These are phyloP conservation scores for Diplodia intermedia DNA, from an alignment of 2,329 filamentous ascomycete genomes.

Conservation along the genomic window DNA sequence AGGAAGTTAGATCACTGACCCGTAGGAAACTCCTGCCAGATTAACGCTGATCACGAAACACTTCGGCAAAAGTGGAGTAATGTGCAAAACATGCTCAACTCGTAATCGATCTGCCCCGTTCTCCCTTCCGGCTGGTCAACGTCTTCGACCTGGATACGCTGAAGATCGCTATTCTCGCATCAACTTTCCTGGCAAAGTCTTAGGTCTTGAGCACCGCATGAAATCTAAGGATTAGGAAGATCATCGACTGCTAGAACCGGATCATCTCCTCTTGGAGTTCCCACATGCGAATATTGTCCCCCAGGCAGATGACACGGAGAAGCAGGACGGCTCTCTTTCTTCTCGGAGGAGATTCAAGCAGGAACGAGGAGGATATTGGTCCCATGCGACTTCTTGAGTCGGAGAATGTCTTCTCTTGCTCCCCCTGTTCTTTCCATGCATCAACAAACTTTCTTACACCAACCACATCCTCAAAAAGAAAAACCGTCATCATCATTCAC, in stretches of 20 bases:
- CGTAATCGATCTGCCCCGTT: slow-evolving; percentile 9
- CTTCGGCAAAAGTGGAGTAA: slow-evolving; percentile 58
- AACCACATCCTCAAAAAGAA: background rate
- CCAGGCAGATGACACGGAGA: background rate
- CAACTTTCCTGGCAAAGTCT: background rate
- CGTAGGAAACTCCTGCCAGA: slow-evolving; percentile 38
- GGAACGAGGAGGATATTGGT: slow-evolving; percentile 8
- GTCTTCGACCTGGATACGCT: background rate
- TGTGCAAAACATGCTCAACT: slow-evolving; percentile 54
- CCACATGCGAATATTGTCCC: background rate
- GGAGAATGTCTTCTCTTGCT: background rate
- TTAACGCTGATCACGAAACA: slow-evolving; percentile 56
- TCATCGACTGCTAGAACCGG: background rate
- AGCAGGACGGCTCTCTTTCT: background rate
- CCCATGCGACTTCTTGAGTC: slow-evolving; percentile 11
- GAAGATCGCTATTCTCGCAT: slow-evolving; percentile 9
- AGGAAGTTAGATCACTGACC: slow-evolving; percentile 18
- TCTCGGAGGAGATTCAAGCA: background rate
- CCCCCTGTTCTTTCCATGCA: background rate
- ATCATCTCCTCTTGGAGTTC: background rate
- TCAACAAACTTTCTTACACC: background rate
- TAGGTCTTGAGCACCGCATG: background rate
- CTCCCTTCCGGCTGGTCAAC: background rate
- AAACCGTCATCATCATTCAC: background rate
- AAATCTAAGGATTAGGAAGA: background rate